Conservation (phyloP, 768 basidiomycete genomes). For the Pholiota conissans region DNA sequence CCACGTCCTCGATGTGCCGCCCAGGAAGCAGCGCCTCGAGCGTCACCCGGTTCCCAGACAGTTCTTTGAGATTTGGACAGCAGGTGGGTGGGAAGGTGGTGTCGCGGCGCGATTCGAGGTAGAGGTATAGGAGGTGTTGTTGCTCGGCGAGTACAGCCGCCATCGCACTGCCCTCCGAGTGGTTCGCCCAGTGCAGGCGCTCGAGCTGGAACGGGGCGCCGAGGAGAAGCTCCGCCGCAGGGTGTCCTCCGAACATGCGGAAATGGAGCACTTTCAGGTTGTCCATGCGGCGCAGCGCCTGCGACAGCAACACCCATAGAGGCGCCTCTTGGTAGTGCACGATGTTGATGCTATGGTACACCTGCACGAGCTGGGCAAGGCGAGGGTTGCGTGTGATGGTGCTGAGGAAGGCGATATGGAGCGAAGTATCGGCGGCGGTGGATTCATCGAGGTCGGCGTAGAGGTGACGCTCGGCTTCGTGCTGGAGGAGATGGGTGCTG, state of each 20-base stretch:
- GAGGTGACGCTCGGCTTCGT: constrained; percentile 10
- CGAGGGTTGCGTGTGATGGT: constrained; percentile 6
- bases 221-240: constrained; percentile 3
- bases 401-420: constrained; percentile 12
- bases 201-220: constrained; percentile 7
- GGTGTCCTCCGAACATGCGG: constrained; percentile 10
- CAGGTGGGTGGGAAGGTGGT: background rate
- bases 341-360: constrained; percentile 8
- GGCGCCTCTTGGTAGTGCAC: constrained; percentile 10
- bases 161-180: constrained; percentile 5
- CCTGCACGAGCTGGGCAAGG: constrained; percentile 7
- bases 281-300: constrained; percentile 7
- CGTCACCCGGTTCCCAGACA: constrained; percentile 10
- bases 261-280: constrained; percentile 7
- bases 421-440: background rate
- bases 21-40: constrained; percentile 14
- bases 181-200: constrained; percentile 9
- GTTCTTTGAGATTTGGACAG: constrained; percentile 5
- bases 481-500: background rate
- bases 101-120: constrained; percentile 2
- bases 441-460: constrained; percentile 3
- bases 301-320: constrained; percentile 7
- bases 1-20: constrained; percentile 1
- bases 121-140: constrained; percentile 4
- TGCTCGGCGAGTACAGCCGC: constrained; percentile 4